These are phyloP conservation scores for Salix suchowensis DNA, from an alignment of 345 rosid species.

Conservation along the genomic window DNA sequence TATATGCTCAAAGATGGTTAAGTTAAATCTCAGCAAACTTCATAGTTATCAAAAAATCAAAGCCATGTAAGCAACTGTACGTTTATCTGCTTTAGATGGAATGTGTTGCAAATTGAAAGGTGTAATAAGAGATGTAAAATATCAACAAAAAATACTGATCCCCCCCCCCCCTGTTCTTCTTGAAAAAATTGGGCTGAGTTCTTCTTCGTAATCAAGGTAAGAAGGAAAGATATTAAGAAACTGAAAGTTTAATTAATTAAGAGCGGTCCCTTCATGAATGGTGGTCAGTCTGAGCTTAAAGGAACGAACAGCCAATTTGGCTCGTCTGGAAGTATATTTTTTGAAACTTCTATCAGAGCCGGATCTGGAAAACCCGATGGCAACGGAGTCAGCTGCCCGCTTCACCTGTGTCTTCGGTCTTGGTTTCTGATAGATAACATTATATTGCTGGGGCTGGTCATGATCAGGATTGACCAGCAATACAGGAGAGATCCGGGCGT, in stretches of 20 bases:
- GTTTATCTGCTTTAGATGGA: not conserved
- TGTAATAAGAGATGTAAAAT: not conserved
- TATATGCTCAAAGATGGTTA: too few relatives aligned
- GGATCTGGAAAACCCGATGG: slow-evolving; percentile 39
- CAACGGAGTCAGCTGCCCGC: slow-evolving; percentile 1
- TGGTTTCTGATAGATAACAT: not conserved
- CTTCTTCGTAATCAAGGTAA: not conserved
- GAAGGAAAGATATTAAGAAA: not conserved
- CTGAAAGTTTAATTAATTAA: not conserved
- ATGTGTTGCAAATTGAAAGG: not conserved
- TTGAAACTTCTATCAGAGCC: slow-evolving; percentile 52
- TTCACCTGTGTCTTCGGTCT: not conserved
- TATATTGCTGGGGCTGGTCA: not conserved
- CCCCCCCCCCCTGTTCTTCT: not conserved
- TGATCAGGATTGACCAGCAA: not conserved
- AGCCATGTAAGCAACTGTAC: not conserved
- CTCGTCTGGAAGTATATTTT: slow-evolving; percentile 55
- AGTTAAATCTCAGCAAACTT: not conserved
- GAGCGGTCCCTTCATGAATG: slow-evolving; percentile 63
- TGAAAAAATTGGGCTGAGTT: not conserved
- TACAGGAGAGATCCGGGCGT: slow-evolving; percentile 56
- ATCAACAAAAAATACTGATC: not conserved
- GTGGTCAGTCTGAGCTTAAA: slow-evolving; percentile 64
- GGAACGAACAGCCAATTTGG: slow-evolving; percentile 71
- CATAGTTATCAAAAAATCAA: not conserved